Conservation (phyloP, 116 monocot species). For the Cymodocea nodosa region DNA sequence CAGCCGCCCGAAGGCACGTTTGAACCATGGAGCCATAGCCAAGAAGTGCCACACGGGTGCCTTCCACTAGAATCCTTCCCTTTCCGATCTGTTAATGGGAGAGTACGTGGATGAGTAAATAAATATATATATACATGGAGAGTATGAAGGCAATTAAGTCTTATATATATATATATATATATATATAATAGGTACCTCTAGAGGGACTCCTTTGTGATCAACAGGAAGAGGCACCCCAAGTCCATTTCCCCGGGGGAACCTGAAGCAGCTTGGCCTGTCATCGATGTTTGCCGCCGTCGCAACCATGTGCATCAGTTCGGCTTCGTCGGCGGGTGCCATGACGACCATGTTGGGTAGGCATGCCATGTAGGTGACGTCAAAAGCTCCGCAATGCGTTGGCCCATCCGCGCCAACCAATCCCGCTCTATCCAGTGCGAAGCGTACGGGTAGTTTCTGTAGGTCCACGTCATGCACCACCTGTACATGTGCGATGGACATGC, state of each 20-base stretch:
- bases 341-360: slow-evolving; percentile 27
- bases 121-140: too few species aligned
- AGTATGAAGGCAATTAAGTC: too few species aligned
- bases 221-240: slow-evolving; percentile 11
- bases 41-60: slow-evolving; percentile 13
- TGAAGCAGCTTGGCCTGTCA: slow-evolving; percentile 18
- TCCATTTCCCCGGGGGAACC: slow-evolving; percentile 20
- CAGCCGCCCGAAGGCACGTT: slow-evolving; percentile 9
- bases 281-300: slow-evolving; percentile 18
- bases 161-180: too few species aligned
- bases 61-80: slow-evolving; percentile 16
- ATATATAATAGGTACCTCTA: slow-evolving; percentile 12
- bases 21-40: slow-evolving; percentile 15
- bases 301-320: slow-evolving; percentile 21
- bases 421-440: slow-evolving; percentile 18
- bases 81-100: slow-evolving; percentile 12
- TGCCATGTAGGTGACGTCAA: slow-evolving; percentile 22
- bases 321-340: slow-evolving; percentile 22
- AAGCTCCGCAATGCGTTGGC: slow-evolving; percentile 20
- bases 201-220: slow-evolving; percentile 10
- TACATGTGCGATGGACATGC: too few species aligned
- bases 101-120: too few species aligned
- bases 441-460: slow-evolving; percentile 18
- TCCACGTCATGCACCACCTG: slow-evolving; percentile 21
- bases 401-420: slow-evolving; percentile 21